Evolutionary conservation across 495 filamentous ascomycete species (phyloP), one percentile per base, ranked within the genome.

Genomic region (Pyronema omphalodes): DNA sequence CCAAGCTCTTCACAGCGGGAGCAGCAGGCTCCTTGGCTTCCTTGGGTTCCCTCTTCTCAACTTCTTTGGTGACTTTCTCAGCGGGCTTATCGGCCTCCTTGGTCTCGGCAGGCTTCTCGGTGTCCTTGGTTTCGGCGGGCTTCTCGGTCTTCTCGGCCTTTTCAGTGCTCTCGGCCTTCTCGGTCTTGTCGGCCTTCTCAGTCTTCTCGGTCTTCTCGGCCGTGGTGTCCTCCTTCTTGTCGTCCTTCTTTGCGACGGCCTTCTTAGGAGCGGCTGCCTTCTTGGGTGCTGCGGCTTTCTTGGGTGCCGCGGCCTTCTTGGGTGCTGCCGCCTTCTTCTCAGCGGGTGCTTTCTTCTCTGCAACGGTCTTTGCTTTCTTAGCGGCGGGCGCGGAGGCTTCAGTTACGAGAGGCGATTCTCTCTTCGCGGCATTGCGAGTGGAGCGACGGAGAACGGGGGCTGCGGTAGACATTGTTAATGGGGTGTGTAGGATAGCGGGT

Each of bases 401-500:
- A 54, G 54, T 62, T 33, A 49, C 50, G 12, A 56, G 53, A 37
- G 59, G 40, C 8, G 50, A 45, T 3, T 58, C 59, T 41, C 58
- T 59, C 54, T 55, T 67, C 54, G 52, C 56, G 7, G 57, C 41
- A 44, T 65, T 62, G 53, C 66, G 61, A 14, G 60, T 52, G 9
- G 56, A 62, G 43, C 63, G 56, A 44, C 60, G 55, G 34, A 64
- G 51, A 60, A 67, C 57, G 12, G 35, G 17, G 11, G 50, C n/a
- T 53, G 71, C 55, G 66, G 62, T 43, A 56, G 60, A 54, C 68
- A 67, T 61, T 34, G 59, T 56, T 40, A 60, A 59, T 47, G 44
- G 9, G 11, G 14, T 40, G n/a, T 6, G 11, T 41, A 12, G 11
- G 3, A 9, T 14, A 19, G 44, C 17, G 44, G 43, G 44, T 3